A percentile compares a stretch with the other conserved stretches of the same genome.
These are phyloP conservation scores for Leccinum insolens DNA, from an alignment of 1,284 basidiomycete genomes.

Conservation along the genomic window DNA sequence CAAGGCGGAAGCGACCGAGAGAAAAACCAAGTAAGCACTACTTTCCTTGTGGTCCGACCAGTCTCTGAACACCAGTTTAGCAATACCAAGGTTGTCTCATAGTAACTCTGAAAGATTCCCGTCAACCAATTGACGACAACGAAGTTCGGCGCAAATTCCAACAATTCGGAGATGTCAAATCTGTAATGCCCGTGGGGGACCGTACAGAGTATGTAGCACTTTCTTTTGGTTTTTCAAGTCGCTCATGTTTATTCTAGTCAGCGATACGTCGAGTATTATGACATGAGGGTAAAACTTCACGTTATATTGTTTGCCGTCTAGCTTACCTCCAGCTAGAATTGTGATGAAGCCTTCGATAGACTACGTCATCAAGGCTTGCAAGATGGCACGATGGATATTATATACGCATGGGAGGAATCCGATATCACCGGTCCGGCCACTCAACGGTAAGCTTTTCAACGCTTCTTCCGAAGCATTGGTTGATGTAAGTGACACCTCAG, in stretches of 20 bases:
- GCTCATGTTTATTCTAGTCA: conserved; percentile 52
- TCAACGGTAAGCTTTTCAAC: conserved; percentile 31
- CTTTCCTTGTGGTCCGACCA: neutral
- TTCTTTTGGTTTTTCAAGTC: too few relatives aligned
- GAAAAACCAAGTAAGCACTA: conserved; percentile 76
- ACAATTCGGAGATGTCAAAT: conserved; percentile 89
- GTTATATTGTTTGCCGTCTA: neutral
- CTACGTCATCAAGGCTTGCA: conserved; percentile 78
- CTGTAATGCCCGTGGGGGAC: conserved; percentile 66
- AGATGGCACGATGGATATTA: conserved; percentile 87
- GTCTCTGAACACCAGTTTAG: conserved; percentile 35
- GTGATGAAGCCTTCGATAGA: conserved; percentile 78
- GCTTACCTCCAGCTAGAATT: conserved; percentile 51
- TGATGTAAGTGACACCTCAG: conserved; percentile 19
- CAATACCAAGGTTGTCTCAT: conserved; percentile 83
- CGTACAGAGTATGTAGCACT: conserved; percentile 64
- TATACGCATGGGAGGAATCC: conserved; percentile 83
- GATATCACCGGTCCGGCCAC: conserved; percentile 42
- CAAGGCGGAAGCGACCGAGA: conserved; percentile 74
- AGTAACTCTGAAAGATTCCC: conserved; percentile 75
- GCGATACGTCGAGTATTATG: conserved; percentile 87
- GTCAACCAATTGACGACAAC: conserved; percentile 76
- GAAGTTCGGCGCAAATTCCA: conserved; percentile 85
- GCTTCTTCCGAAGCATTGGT: neutral
- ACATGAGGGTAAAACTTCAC: conserved; percentile 65